Evolutionary conservation across 306 rosid species (phyloP).

Genomic region (Vachellia pachyceras): DNA sequence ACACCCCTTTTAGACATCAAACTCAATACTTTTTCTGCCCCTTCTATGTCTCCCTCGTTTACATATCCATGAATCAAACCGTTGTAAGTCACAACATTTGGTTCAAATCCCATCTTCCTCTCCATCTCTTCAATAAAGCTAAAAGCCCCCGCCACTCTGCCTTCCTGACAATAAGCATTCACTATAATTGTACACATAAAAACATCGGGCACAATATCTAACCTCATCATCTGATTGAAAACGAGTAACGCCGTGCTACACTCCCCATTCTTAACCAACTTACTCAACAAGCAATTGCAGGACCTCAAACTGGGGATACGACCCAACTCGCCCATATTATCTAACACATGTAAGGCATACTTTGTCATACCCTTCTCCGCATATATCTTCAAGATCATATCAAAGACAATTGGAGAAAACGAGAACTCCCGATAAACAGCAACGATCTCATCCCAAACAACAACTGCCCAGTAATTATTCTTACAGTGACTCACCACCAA

Average conservation of each 20-base stretch:
- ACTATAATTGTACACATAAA: constrained; percentile 68
- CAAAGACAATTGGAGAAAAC: constrained; percentile 67
- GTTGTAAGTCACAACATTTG: constrained; percentile 71
- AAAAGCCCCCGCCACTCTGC: constrained; percentile 53
- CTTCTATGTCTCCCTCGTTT: constrained; percentile 56
- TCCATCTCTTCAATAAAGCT: constrained; percentile 64
- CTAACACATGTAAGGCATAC: constrained; percentile 75
- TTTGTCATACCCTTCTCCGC: constrained; percentile 66
- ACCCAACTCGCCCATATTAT: constrained; percentile 65
- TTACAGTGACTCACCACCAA: constrained; percentile 51
- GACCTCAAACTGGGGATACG: constrained; percentile 70
- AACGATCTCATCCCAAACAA: constrained; percentile 58
- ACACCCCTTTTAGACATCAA: constrained; percentile 67
- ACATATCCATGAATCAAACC: constrained; percentile 72
- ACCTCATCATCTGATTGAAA: constrained; percentile 60
- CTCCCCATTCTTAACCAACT: constrained; percentile 58
- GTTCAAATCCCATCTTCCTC: constrained; percentile 55
- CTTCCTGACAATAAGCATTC: constrained; percentile 65
- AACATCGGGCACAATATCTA: constrained; percentile 68
- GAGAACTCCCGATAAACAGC: constrained; percentile 52
- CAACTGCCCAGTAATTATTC: constrained; percentile 46
- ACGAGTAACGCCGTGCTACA: constrained; percentile 48
- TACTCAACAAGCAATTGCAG: constrained; percentile 72
- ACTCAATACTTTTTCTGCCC: constrained; percentile 54
- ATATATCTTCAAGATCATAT: constrained; percentile 69